A percentile compares a stretch with the other conserved stretches of the same genome.
These are phyloP conservation scores for Aeschynomene evenia DNA, from an alignment of 306 rosid species.

Conservation along the genomic window DNA sequence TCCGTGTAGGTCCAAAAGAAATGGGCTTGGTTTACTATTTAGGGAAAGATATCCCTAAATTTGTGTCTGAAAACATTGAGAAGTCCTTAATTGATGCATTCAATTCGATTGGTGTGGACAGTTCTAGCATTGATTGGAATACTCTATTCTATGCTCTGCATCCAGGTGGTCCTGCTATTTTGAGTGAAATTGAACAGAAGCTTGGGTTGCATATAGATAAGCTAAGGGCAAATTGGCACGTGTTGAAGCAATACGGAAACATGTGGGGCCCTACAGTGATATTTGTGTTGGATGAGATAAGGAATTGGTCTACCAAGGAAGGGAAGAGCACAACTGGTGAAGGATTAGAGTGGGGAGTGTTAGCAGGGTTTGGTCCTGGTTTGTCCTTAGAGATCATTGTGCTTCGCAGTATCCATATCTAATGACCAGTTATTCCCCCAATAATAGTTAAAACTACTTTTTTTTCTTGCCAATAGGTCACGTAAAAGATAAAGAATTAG, in stretches of 20 bases:
- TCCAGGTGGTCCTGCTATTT: slow-evolving; percentile 10
- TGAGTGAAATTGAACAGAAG: slow-evolving; percentile 1
- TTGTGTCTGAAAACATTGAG: neutral
- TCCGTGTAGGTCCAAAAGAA: neutral
- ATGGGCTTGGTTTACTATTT: neutral
- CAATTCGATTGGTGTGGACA: neutral
- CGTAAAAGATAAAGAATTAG: too few species aligned
- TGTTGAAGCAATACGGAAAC: slow-evolving; percentile 25
- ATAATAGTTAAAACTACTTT: too few species aligned
- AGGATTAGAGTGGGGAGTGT: slow-evolving; percentile 21
- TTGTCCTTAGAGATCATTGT: neutral
- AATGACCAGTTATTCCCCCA: neutral
- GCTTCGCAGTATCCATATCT: neutral
- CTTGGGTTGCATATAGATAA: slow-evolving; percentile 18
- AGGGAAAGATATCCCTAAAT: neutral
- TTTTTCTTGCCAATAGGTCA: too few species aligned
- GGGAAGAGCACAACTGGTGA: slow-evolving; percentile 23
- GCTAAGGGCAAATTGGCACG: neutral
- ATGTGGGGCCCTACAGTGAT: slow-evolving; percentile 20
- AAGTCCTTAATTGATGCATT: neutral
- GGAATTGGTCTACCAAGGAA: slow-evolving; percentile 18
- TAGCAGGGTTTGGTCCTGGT: slow-evolving; percentile 14
- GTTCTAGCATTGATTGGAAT: slow-evolving; percentile 1
- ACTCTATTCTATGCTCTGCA: slow-evolving; percentile 16
- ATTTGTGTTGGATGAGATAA: slow-evolving; percentile 30